These are phyloP conservation scores for Bimuria novae-zelandiae DNA, from an alignment of 2,329 filamentous ascomycete genomes.

Conservation along the genomic window DNA sequence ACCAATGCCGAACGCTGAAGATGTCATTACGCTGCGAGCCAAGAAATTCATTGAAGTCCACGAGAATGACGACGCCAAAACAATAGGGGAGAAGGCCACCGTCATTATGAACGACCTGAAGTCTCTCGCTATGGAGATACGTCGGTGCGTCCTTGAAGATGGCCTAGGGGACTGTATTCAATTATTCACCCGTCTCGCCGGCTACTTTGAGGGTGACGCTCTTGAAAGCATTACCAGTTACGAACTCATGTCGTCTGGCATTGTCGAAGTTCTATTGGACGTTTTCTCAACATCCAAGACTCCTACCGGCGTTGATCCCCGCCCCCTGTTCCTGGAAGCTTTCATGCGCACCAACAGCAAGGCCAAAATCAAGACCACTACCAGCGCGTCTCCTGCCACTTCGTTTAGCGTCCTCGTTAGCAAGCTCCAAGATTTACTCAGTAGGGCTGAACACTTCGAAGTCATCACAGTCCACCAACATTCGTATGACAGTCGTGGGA, in stretches of 20 bases:
- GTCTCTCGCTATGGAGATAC: conserved; percentile 71
- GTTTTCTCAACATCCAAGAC: conserved; percentile 77
- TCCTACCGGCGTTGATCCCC: conserved; percentile 61
- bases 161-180: conserved; percentile 57
- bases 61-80: conserved; percentile 74
- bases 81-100: conserved; percentile 77
- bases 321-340: conserved; percentile 83
- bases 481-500: conserved; percentile 86
- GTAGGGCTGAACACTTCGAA: conserved; percentile 96
- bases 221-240: conserved; percentile 94
- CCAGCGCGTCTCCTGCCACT: conserved; percentile 72
- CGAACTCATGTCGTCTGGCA: conserved; percentile 86
- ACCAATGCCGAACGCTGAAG: conserved; percentile 60
- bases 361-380: conserved; percentile 66
- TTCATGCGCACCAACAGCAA: conserved; percentile 80
- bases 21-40: conserved; percentile 75
- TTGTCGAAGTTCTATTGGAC: conserved; percentile 81
- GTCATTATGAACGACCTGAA: conserved; percentile 76
- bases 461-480: conserved; percentile 95
- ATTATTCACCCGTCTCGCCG: conserved; percentile 76
- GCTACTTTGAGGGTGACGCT: conserved; percentile 86
- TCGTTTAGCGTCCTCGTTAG: conserved; percentile 89
- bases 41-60: conserved; percentile 84
- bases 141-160: conserved; percentile 66
- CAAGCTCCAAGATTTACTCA: conserved; percentile 94